A percentile compares a stretch with the other conserved stretches of the same genome.
These are phyloP conservation scores for Lycium barbarum DNA, from an alignment of 257 asterid genomes.

Conservation along the genomic window DNA sequence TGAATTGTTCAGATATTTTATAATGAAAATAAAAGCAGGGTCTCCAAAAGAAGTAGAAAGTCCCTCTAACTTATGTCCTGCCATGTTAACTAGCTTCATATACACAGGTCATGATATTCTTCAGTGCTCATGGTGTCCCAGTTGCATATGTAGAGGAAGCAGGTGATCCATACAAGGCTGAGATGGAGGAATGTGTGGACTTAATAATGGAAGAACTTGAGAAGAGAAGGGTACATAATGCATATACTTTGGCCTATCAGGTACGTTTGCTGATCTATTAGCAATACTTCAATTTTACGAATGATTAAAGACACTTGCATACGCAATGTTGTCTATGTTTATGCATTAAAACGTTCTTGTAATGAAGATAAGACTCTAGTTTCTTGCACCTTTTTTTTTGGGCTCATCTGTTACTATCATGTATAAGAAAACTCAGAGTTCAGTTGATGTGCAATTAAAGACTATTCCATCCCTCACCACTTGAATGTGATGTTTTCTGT, in stretches of 20 bases:
- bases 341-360: slow-evolving; percentile 24
- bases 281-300: neutral
- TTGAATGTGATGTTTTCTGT: neutral
- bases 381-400: slow-evolving; percentile 9
- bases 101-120: slow-evolving; percentile 93
- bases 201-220: slow-evolving; percentile 97
- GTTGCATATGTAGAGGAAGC: slow-evolving; percentile 99
- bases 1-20: neutral
- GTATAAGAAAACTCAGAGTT: slow-evolving; percentile 6
- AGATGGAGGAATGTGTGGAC: slow-evolving; percentile 99
- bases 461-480: neutral
- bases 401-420: neutral
- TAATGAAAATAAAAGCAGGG: neutral
- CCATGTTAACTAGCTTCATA: slow-evolving; percentile 23
- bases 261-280: slow-evolving; percentile 42
- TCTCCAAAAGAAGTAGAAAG: neutral
- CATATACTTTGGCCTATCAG: slow-evolving; percentile 98
- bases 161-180: slow-evolving; percentile 99
- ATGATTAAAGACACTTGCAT: neutral
- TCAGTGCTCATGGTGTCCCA: slow-evolving; percentile 99
- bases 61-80: slow-evolving; percentile 8
- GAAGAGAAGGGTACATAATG: slow-evolving; percentile 64
- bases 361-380: neutral
- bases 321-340: neutral
- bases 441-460: neutral